phyloP scores from a whole-genome alignment of 1,284 basidiomycete species.

The Trametes hirsuta region DNA sequence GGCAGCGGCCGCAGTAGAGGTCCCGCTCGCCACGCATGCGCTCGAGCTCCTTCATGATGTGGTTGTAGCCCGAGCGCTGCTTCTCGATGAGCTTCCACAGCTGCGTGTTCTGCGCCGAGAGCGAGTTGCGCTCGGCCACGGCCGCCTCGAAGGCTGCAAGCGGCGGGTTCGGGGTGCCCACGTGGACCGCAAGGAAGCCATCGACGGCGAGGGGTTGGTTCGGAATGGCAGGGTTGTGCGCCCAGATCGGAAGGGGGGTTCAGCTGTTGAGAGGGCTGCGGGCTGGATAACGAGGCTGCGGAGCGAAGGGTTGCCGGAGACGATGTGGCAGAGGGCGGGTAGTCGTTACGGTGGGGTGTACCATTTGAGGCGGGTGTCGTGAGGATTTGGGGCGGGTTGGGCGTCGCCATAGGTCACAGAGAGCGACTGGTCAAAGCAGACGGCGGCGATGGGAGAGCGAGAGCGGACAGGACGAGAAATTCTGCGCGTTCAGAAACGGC shows the following conservation, averaged over 20 bases:
- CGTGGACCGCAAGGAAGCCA: conserved; percentile 56
- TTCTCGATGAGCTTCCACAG: conserved; percentile 94
- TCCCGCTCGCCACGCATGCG: conserved; percentile 83
- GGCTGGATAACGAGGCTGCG: conserved; percentile 26
- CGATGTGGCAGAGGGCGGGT: conserved; percentile 23
- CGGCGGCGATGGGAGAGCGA: background rate
- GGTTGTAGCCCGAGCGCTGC: conserved; percentile 71
- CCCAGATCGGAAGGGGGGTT: conserved; percentile 31
- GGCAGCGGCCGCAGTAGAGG: conserved; percentile 55
- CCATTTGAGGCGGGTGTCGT: conserved; percentile 21
- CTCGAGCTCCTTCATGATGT: conserved; percentile 79
- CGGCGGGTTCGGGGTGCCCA: conserved; percentile 54
- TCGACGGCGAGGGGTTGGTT: conserved; percentile 52
- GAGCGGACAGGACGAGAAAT: background rate
- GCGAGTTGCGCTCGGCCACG: conserved; percentile 75
- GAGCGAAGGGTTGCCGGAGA: conserved; percentile 28
- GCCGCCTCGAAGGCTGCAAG: conserved; percentile 73
- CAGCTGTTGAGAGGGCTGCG: conserved; percentile 28
- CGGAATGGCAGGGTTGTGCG: conserved; percentile 31
- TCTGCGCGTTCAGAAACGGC: conserved; percentile 4
- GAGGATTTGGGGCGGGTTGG: conserved; percentile 22
- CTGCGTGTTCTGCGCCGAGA: conserved; percentile 83
- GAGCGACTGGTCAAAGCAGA: background rate
- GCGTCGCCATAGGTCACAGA: conserved; percentile 19
- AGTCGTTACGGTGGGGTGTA: conserved; percentile 27